Conservation (phyloP, 1,284 basidiomycete genomes). For the Flammula alnicola region DNA sequence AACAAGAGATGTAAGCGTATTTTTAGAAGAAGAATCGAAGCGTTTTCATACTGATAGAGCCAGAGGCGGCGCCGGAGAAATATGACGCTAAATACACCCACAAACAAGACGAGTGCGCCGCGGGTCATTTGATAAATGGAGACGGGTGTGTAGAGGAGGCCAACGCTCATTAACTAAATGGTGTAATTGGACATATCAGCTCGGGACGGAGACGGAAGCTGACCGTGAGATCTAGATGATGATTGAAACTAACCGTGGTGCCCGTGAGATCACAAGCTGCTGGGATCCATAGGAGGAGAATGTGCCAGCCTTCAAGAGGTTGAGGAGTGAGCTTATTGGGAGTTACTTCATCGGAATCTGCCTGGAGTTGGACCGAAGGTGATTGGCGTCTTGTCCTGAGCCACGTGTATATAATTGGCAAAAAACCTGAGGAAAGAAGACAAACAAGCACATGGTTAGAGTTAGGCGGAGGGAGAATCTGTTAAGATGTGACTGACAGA, state of each 20-base stretch:
- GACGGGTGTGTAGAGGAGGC: constrained; percentile 93
- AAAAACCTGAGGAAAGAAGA: constrained; percentile 71
- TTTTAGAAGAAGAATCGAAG: constrained; percentile 19
- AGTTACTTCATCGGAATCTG: constrained; percentile 46
- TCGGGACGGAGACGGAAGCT: background rate
- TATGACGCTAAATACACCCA: constrained; percentile 90
- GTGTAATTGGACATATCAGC: no score
- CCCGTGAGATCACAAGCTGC: constrained; percentile 87
- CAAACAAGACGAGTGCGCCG: constrained; percentile 96
- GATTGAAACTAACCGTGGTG: constrained; percentile 67
- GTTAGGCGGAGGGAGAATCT: constrained; percentile 20
- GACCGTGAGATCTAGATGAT: no score
- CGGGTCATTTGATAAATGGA: constrained; percentile 99
- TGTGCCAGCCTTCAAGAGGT: constrained; percentile 66
- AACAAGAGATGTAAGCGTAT: constrained; percentile 14
- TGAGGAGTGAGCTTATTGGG: constrained; percentile 51
- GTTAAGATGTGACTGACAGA: constrained; percentile 63
- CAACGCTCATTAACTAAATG: constrained; percentile 88
- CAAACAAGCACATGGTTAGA: constrained; percentile 37
- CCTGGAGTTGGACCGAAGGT: constrained; percentile 63
- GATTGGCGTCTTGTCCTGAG: constrained; percentile 50
- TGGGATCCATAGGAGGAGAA: constrained; percentile 86
- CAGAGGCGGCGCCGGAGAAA: constrained; percentile 86
- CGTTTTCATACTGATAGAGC: constrained; percentile 71
- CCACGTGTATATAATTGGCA: constrained; percentile 81